A percentile compares a stretch with the other conserved stretches of the same genome.
Evolutionary conservation across 2,329 filamentous ascomycete species (phyloP).

Genomic region (Talaromyces verruculosus): DNA sequence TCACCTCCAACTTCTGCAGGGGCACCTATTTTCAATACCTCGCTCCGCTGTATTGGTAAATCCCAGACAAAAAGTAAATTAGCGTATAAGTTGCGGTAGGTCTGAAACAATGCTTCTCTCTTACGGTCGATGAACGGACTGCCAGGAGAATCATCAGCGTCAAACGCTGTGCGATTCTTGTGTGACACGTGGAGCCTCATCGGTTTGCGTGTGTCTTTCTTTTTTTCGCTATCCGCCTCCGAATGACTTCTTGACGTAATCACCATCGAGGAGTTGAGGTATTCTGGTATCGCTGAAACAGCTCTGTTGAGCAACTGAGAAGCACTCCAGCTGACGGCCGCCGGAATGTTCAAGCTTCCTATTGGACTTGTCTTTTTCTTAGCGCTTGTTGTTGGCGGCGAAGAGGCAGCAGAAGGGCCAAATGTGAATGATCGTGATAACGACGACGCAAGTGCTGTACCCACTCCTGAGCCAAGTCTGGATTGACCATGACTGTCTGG

Average conservation of each 20-base stretch:
- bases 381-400: slow-evolving; percentile 34
- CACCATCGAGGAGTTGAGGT: slow-evolving; percentile 32
- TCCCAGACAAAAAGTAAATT: slow-evolving; percentile 61
- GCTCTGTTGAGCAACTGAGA: slow-evolving; percentile 28
- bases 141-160: slow-evolving; percentile 50
- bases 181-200: slow-evolving; percentile 50
- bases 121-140: slow-evolving; percentile 52
- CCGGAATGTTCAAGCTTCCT: slow-evolving; percentile 36
- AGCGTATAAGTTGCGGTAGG: slow-evolving; percentile 60
- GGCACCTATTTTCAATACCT: slow-evolving; percentile 59
- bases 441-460: slow-evolving; percentile 46
- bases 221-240: slow-evolving; percentile 41
- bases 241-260: slow-evolving; percentile 36
- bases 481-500: slow-evolving; percentile 43
- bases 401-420: slow-evolving; percentile 45
- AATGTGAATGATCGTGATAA: slow-evolving; percentile 49
- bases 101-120: slow-evolving; percentile 49
- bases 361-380: slow-evolving; percentile 42
- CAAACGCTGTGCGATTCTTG: slow-evolving; percentile 59
- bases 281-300: slow-evolving; percentile 31
- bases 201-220: slow-evolving; percentile 30
- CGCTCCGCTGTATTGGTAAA: slow-evolving; percentile 54
- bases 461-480: slow-evolving; percentile 43
- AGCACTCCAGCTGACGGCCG: slow-evolving; percentile 33
- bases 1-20: slow-evolving; percentile 39